phyloP scores from a whole-genome alignment of 495 filamentous ascomycete species.

The Lasiosphaeria ovina region DNA sequence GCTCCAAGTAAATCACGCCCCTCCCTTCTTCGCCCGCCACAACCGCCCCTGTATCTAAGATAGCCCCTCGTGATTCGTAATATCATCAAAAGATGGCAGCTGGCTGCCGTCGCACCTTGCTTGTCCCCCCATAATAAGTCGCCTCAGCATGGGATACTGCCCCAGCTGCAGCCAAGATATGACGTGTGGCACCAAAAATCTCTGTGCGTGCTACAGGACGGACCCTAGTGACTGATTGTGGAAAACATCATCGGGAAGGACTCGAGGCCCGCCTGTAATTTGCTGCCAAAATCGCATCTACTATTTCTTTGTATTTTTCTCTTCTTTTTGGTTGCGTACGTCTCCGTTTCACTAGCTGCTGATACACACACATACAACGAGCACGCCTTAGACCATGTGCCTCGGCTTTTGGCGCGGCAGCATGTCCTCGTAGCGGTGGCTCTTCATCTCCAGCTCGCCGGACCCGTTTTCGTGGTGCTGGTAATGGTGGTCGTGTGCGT shows the following conservation, averaged over 20 bases:
- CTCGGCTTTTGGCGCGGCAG: slow-evolving; percentile 39
- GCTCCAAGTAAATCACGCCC: not conserved
- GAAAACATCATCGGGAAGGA: not conserved
- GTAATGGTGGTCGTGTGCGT: slow-evolving; percentile 30
- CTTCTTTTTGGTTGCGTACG: not conserved
- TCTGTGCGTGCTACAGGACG: too few relatives aligned
- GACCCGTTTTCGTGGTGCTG: slow-evolving; percentile 27
- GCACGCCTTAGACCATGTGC: slow-evolving; percentile 40
- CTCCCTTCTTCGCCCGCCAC: not conserved
- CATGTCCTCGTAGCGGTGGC: slow-evolving; percentile 49
- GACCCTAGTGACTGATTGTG: too few relatives aligned
- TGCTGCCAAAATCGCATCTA: not conserved
- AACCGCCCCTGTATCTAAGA: not conserved
- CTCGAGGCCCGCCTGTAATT: too few relatives aligned
- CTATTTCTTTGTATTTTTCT: not conserved
- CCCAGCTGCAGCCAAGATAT: too few relatives aligned
- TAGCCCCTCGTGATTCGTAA: slow-evolving; percentile 12
- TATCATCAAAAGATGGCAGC: slow-evolving; percentile 9
- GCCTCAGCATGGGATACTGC: too few relatives aligned
- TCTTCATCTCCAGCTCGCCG: slow-evolving; percentile 40
- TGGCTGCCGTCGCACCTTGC: too few relatives aligned
- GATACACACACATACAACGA: not conserved
- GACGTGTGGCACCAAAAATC: too few relatives aligned
- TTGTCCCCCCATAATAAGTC: too few relatives aligned
- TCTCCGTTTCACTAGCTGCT: too few relatives aligned